A percentile compares a stretch with the other conserved stretches of the same genome.
Evolutionary conservation across 768 basidiomycete genomes (phyloP).

Genomic region (Kwoniella heveanensis): DNA sequence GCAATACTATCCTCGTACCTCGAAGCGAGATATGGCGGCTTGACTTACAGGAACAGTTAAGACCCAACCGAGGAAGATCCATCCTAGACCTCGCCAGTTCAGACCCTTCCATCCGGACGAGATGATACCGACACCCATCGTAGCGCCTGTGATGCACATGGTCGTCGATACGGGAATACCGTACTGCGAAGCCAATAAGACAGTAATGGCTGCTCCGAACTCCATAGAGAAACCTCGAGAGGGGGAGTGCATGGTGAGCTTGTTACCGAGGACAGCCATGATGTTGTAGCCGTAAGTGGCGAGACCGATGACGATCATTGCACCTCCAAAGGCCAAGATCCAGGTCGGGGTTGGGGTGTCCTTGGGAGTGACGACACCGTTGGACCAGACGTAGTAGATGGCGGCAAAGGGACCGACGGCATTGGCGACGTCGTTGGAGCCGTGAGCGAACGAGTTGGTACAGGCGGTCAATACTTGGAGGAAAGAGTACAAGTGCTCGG

Average conservation of each 20-base stretch:
- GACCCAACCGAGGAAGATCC: slow-evolving; percentile 54
- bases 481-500: slow-evolving; percentile 59
- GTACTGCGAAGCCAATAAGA: slow-evolving; percentile 57
- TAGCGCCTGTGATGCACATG: slow-evolving; percentile 55
- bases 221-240: slow-evolving; percentile 59
- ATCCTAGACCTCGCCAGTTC: slow-evolving; percentile 55
- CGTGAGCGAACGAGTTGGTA: slow-evolving; percentile 59
- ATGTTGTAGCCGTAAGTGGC: slow-evolving; percentile 55
- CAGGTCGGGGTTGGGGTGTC: slow-evolving; percentile 55
- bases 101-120: slow-evolving; percentile 51
- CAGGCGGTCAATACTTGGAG: slow-evolving; percentile 59
- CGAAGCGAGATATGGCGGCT: slow-evolving; percentile 19
- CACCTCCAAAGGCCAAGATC: slow-evolving; percentile 55
- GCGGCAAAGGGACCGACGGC: slow-evolving; percentile 56
- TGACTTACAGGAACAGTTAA: slow-evolving; percentile 49
- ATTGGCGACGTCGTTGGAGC: slow-evolving; percentile 58
- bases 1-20: too few species aligned
- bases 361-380: slow-evolving; percentile 34
- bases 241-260: slow-evolving; percentile 57
- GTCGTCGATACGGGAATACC: slow-evolving; percentile 56
- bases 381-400: slow-evolving; percentile 56
- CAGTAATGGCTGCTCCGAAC: slow-evolving; percentile 57
- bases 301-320: slow-evolving; percentile 41
- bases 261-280: slow-evolving; percentile 55
- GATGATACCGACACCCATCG: slow-evolving; percentile 56